Percentiles rank a stretch among this genome's conserved stretches.
Conservation (phyloP, 1,284 basidiomycete species). For the Rhodotorula sp. region DNA sequence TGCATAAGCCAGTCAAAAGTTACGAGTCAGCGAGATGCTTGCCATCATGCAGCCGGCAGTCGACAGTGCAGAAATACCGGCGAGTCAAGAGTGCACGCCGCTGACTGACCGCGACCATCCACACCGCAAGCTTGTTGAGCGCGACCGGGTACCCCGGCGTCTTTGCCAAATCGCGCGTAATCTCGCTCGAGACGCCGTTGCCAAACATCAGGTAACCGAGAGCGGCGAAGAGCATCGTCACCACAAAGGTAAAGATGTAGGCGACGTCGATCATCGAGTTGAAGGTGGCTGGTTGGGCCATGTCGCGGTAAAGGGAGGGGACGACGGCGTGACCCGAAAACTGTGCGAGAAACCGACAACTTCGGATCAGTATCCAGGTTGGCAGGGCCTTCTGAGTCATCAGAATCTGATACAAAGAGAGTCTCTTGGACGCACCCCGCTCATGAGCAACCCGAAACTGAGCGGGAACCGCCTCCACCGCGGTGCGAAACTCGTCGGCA, state of each 20-base stretch:
- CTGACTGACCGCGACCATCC: conserved; percentile 70
- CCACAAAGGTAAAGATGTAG: conserved; percentile 74
- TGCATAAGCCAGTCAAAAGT: not conserved
- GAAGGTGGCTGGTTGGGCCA: conserved; percentile 78
- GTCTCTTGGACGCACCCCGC: conserved; percentile 62
- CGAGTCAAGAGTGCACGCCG: no score
- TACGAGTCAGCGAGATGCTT: not conserved
- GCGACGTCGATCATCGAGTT: conserved; percentile 79
- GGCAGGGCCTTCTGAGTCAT: not conserved
- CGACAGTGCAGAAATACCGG: no score
- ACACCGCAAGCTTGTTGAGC: conserved; percentile 75
- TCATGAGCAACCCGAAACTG: conserved; percentile 87
- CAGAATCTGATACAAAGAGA: no score
- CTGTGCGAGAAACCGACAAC: conserved; percentile 48
- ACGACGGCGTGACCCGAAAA: conserved; percentile 93
- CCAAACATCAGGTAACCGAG: conserved; percentile 94
- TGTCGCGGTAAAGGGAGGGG: conserved; percentile 83
- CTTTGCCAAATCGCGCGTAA: conserved; percentile 77
- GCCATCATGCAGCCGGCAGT: no score
- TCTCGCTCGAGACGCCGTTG: conserved; percentile 61
- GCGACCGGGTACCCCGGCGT: conserved; percentile 70
- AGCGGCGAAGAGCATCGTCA: conserved; percentile 77
- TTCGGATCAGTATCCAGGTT: not conserved
- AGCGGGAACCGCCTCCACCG: conserved; percentile 56
- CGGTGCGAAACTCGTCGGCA: conserved; percentile 65